Evolutionary conservation across 2,329 filamentous ascomycete species (phyloP), one percentile per base, ranked within the genome.

Genomic region (Cladosporium oxysporum): DNA sequence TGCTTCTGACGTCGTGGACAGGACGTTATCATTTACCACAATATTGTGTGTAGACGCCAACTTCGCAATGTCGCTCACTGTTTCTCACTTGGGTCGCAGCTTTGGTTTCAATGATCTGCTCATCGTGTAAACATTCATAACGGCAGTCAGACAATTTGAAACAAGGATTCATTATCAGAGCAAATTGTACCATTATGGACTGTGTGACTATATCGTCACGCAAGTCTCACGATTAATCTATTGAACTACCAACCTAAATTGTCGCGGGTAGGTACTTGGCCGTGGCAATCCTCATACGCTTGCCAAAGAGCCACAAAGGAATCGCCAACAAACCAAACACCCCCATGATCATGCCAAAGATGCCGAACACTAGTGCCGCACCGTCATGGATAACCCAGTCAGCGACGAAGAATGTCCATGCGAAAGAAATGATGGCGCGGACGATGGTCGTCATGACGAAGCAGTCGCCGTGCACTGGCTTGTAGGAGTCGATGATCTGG

Each of bases 321-420:
- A 81, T 70, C 0, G 77, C 78, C 28, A 78, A 53, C 29, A 80
- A 60, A 0, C 71, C 71, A 69, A 87, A 85, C 0, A 84, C 29
- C 0, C 81, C 83, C 81, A 85, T 81, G 2, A 85, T 70, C 73
- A 82, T 81, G 0, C 80, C 82, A 67, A 85, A 85, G 3, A 85
- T 79, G 0, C 84, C 84, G 71, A 86, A 86, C 0, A 83, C 80
- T 62, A 83, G 74, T 0, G 83, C 79, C 1, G 79, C 69, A 0
- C 84, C 84, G 0, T 71, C 72, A 0, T 74, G 58, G 1, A 74
- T 69, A 0, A 84, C 77, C 84, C 84, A 87, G 4, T 79, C 75
- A 2, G 79, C 78, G 0, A 83, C 80, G 53, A 86, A 85, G 64
- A 85, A 85, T 0, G 82, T 83, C 83, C 84, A 87, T 0, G 82